phyloP scores from a whole-genome alignment of 139 green algal genomes.

The Tetradesmus lagerheimii region DNA sequence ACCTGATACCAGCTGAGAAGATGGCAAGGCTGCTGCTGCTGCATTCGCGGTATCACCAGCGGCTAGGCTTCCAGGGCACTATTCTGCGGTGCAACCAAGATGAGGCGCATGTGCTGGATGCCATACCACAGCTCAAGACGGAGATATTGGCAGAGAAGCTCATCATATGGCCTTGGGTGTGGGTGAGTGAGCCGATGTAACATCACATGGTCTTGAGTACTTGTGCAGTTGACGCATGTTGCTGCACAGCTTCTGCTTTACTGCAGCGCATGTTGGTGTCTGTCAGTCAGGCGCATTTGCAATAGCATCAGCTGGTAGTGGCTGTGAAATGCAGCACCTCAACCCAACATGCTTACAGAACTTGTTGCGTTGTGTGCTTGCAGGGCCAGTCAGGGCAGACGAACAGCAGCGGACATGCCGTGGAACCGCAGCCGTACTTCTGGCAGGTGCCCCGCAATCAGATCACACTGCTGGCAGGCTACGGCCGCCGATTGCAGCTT shows the following conservation, averaged over 20 bases:
- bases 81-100: slow-evolving; percentile 14
- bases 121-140: neutral
- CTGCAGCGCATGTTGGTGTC: too few relatives aligned
- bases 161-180: slow-evolving; percentile 31
- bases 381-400: neutral
- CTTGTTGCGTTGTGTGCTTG: neutral
- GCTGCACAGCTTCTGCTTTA: too few relatives aligned
- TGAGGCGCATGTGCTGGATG: neutral
- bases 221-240: too few relatives aligned
- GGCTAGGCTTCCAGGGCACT: slow-evolving; percentile 14
- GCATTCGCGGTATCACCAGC: slow-evolving; percentile 3
- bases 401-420: neutral
- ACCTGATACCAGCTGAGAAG: neutral
- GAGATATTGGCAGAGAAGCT: neutral
- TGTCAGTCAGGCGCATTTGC: too few relatives aligned
- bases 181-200: neutral
- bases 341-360: neutral
- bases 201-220: too few relatives aligned
- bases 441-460: slow-evolving; percentile 37
- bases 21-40: neutral
- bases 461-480: slow-evolving; percentile 3
- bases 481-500: neutral
- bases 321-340: too few relatives aligned
- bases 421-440: slow-evolving; percentile 4
- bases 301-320: too few relatives aligned